Conservation (phyloP, 306 rosid genomes). For the Rosa chinensis region DNA sequence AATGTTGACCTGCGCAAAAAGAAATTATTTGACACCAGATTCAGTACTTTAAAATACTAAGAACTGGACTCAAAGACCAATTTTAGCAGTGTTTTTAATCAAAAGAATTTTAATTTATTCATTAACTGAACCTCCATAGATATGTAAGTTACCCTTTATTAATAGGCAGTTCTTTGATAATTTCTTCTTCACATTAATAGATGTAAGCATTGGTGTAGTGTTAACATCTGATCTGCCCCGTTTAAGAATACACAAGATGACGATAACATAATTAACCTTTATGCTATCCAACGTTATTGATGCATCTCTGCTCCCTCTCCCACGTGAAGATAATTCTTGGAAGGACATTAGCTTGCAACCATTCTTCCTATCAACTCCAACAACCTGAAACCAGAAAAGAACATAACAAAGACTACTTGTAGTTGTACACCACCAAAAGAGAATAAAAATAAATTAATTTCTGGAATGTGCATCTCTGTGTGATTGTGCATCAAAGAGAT, state of each 20-base stretch:
- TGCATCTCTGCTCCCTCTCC: slow-evolving; percentile 74
- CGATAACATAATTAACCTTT: slow-evolving; percentile 48
- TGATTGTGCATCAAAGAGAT: neutral
- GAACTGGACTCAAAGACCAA: neutral
- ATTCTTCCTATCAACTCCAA: slow-evolving; percentile 79
- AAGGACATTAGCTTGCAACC: slow-evolving; percentile 70
- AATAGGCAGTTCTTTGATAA: neutral
- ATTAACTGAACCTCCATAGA: neutral
- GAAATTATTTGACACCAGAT: slow-evolving; percentile 28
- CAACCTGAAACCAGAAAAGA: slow-evolving; percentile 61
- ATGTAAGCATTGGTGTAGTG: neutral
- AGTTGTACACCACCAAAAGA: neutral
- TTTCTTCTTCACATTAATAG: neutral
- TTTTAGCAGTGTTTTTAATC: neutral
- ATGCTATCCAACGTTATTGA: slow-evolving; percentile 60
- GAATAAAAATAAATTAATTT: neutral
- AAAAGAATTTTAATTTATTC: neutral
- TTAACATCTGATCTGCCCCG: neutral
- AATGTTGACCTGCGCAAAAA: slow-evolving; percentile 73
- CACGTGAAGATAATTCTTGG: slow-evolving; percentile 89
- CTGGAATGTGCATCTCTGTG: neutral
- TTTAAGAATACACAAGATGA: neutral
- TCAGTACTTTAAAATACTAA: slow-evolving; percentile 14
- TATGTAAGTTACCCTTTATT: neutral
- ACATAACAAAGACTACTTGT: slow-evolving; percentile 20